Conservation (phyloP, 805 yeast genomes). For the Lachancea nothofagi region DNA sequence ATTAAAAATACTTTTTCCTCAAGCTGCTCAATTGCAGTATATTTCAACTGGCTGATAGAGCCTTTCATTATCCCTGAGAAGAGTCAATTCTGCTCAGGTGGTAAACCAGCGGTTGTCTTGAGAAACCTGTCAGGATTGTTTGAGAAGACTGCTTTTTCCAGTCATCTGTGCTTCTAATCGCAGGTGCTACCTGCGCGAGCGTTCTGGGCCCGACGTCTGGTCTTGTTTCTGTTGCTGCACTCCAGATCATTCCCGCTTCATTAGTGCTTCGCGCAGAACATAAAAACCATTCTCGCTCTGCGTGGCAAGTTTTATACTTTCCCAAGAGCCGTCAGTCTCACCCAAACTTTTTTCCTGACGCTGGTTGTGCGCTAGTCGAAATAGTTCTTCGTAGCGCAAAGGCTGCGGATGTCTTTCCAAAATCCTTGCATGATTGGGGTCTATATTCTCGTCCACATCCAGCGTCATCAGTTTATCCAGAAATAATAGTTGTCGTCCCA, state of each 20-base stretch:
- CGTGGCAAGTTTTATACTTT: conserved; percentile 34
- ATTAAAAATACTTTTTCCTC: no score
- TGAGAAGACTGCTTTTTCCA: no score
- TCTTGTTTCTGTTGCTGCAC: neutral
- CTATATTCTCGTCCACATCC: conserved; percentile 17
- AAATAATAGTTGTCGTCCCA: conserved; percentile 47
- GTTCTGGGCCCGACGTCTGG: neutral
- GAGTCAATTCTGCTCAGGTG: no score
- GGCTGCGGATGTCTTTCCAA: conserved; percentile 26
- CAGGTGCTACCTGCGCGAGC: no score
- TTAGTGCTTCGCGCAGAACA: conserved; percentile 42
- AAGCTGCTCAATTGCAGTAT: no score
- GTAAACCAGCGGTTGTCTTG: no score
- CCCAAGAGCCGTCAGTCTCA: conserved; percentile 40
- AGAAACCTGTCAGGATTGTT: no score
- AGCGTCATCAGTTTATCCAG: conserved; percentile 40
- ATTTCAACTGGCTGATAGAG: no score
- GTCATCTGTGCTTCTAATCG: no score
- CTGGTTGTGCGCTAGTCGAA: conserved; percentile 21
- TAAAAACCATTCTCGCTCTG: conserved; percentile 37
- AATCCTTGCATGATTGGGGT: conserved; percentile 23
- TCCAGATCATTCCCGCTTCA: conserved; percentile 30
- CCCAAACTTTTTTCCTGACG: conserved; percentile 34
- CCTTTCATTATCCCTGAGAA: no score
- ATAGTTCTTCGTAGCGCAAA: conserved; percentile 32